Percentiles rank a stretch among this genome's conserved stretches.
These are phyloP conservation scores for Colletotrichum endophyticum DNA, from an alignment of 2,329 filamentous ascomycete genomes.

Conservation along the genomic window DNA sequence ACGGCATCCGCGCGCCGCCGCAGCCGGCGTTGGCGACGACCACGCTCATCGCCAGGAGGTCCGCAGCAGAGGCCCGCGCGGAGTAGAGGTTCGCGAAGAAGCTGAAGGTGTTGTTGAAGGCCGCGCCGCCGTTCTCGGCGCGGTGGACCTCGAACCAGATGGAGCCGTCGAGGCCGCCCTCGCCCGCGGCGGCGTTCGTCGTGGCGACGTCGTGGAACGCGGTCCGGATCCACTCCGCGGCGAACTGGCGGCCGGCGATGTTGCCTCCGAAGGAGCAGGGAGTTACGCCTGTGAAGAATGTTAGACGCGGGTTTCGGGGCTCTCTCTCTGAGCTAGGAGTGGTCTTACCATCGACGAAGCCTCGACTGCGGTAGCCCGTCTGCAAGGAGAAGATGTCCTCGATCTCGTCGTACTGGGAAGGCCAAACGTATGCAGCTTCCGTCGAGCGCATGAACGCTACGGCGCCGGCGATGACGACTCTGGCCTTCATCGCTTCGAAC, in stretches of 20 bases:
- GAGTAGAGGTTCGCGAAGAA: constrained; percentile 28
- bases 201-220: constrained; percentile 35
- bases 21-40: constrained; percentile 28
- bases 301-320: not conserved
- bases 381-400: constrained; percentile 26
- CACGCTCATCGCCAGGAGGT: constrained; percentile 36
- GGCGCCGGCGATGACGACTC: not conserved
- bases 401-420: constrained; percentile 23
- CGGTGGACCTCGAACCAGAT: constrained; percentile 34
- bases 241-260: constrained; percentile 26
- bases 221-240: constrained; percentile 36
- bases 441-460: not conserved
- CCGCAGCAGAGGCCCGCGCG: constrained; percentile 26
- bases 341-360: constrained; percentile 25
- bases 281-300: not conserved
- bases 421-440: constrained; percentile 23
- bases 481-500: not conserved
- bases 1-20: constrained; percentile 27
- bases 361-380: constrained; percentile 23
- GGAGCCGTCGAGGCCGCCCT: constrained; percentile 34
- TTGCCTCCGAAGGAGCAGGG: constrained; percentile 26
- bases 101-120: constrained; percentile 33
- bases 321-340: not conserved
- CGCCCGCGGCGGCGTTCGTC: constrained; percentile 27
- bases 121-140: constrained; percentile 30